Base-by-base conservation (phyloP, 345 rosid species). In the Eucalyptus polybractea region DNA sequence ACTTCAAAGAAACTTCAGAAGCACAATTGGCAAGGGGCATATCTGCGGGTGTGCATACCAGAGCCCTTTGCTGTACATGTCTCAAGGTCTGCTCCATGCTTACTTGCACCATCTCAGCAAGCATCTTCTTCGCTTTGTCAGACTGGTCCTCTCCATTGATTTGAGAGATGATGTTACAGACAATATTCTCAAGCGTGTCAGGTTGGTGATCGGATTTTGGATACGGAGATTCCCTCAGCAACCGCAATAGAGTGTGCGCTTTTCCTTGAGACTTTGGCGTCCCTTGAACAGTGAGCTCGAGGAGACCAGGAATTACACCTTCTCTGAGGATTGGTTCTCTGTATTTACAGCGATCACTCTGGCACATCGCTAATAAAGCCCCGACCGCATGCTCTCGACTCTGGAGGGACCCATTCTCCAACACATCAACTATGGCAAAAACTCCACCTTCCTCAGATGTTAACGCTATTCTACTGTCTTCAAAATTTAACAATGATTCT, bases 21-120 rank as follows among this genome's bases (percentile, higher is more conserved):
- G 95, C 69, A 89, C 94, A 90, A 21, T 72, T 94, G 86, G 91
- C 69, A 86, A 94, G 92, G 90, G 98, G 93, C 92, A 96, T 86
- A 91, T 95, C 97, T 86, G 95, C 87, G 11, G 98, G 95, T 5
- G 97, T 93, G 88, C 95, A 94, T 51, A 96, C 97, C 86, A 95
- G 92, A 89, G 99, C 99, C 92, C 99, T 95, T 93, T 92, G 96
- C 92, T 98, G 99, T 87, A 98, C 86, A 95, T 97, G 99, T 91
- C 97, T 95, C 93, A 98, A 92, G 92, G 98, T 98, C 92, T 97
- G 97, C 76, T 98, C 99, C 99, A 98, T 97, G 92, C 99, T 97
- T 50, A 97, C 99, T 91, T 98, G 98, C 51, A 98, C 99, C 99
- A 98, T 98, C 93, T 98, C 99, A 29, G 98, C 94, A 62, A 98